Evolutionary conservation across 306 rosid species (phyloP).

Genomic region (Acmispon strigosus): DNA sequence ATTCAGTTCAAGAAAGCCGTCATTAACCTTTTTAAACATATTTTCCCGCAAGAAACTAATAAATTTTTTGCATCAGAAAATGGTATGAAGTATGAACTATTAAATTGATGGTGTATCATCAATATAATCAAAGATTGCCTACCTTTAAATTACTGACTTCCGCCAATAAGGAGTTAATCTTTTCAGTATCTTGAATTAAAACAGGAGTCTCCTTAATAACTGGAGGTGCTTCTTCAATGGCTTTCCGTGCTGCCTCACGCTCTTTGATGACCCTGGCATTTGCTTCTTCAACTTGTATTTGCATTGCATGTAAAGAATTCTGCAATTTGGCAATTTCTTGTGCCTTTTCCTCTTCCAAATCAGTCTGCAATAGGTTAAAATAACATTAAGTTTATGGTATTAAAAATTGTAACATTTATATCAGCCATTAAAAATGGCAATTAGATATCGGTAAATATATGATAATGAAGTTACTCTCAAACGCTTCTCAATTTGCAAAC

Average conservation of each 20-base stretch:
- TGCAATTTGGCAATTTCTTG: constrained; percentile 78
- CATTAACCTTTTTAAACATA: not conserved
- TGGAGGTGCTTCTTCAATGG: constrained; percentile 96
- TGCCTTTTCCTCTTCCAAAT: constrained; percentile 92
- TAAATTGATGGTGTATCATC: not conserved
- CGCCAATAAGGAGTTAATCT: constrained; percentile 65
- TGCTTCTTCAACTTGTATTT: constrained; percentile 86
- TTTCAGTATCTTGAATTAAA: constrained; percentile 81
- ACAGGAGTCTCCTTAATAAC: constrained; percentile 98
- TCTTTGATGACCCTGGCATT: constrained; percentile 77
- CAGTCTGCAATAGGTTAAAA: constrained; percentile 55
- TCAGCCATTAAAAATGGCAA: constrained; percentile 17
- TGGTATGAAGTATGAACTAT: not conserved
- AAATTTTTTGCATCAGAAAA: constrained; percentile 4
- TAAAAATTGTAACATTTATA: not conserved
- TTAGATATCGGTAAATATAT: constrained; percentile 2
- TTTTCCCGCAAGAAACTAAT: not conserved
- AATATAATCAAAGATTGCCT: constrained; percentile 12
- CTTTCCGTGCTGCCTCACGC: constrained; percentile 76
- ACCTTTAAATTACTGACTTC: constrained; percentile 91
- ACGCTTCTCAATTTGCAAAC: constrained; percentile 97
- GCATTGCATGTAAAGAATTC: constrained; percentile 74
- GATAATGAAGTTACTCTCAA: constrained; percentile 61
- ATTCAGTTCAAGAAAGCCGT: not conserved
- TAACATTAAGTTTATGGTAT: not conserved